Base-by-base conservation (phyloP, 2,329 filamentous ascomycete species). In the Colletotrichum cordylinicola region DNA sequence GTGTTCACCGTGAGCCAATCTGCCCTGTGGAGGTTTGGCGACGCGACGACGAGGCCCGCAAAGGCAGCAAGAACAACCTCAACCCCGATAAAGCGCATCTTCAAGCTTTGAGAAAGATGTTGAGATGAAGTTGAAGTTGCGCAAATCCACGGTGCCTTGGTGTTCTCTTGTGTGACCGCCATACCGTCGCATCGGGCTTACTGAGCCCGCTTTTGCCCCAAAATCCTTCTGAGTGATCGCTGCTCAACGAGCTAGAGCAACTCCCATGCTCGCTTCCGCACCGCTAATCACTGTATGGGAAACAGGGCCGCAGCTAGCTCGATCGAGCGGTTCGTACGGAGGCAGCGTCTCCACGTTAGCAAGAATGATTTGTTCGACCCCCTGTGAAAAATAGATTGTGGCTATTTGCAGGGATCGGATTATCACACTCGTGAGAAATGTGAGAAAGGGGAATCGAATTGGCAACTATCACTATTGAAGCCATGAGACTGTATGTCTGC, bases 1-100 rank as follows among this genome's bases (percentile, higher is more conserved):
- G 84, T 83, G 1, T 78, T 70, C 35, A 85, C 81, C 5, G 65
- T 67, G 8, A 67, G 65, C n/a, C n/a, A 4, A 3, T 8, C 0
- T 8, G 12, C 18, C 16, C 33, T 1, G 4, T 35, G 39, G 5
- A 16, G 21, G 6, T 8, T 16, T 24, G 8, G n/a, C 4, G 29
- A 48, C 16, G 52, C 68, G 2, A 8, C 24, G 9, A 48, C 15
- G 10, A 43, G 33, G 12, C n/a, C 9, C 35, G 13, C 18, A 39
- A 29, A 61, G 16, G 37, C 33, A 5, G 12, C 52, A 4, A 55
- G 27, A 8, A 15, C 21, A 37, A 21, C 29, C 10, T 29, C 43
- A 31, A 4, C 4, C 8, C 6, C 15, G 6, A 27, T 6, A 9
- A 24, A 3, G 13, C 6, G 39, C 18, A 16, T 56, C 6, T 43